Conservation (phyloP, 495 filamentous ascomycete species). For the Peziza echinospora region DNA sequence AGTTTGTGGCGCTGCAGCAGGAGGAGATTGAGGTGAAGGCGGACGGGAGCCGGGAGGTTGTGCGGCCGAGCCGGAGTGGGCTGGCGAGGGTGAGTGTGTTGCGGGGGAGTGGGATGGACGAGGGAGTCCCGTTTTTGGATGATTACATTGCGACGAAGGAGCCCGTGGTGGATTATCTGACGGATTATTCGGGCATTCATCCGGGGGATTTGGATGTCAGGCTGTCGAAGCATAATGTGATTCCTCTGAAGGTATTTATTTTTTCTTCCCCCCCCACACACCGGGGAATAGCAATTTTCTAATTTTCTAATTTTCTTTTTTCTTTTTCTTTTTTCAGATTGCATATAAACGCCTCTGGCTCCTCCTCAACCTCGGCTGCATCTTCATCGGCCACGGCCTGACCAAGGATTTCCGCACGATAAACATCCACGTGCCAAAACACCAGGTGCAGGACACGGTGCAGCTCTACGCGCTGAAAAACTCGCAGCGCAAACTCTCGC, state of each 20-base stretch:
- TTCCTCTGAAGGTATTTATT: slow-evolving; percentile 48
- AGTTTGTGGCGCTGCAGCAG: slow-evolving; percentile 78
- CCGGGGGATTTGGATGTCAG: slow-evolving; percentile 58
- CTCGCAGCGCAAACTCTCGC: slow-evolving; percentile 45
- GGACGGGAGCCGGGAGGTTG: slow-evolving; percentile 66
- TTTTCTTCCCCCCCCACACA: too few species aligned
- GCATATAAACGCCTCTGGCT: slow-evolving; percentile 98
- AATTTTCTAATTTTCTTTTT: too few species aligned
- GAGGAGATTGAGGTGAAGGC: slow-evolving; percentile 85
- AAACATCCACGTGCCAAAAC: slow-evolving; percentile 85
- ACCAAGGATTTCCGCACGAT: slow-evolving; percentile 90
- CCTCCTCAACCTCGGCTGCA: slow-evolving; percentile 76
- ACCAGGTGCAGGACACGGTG: slow-evolving; percentile 82
- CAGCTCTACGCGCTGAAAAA: slow-evolving; percentile 58
- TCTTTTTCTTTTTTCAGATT: too few species aligned
- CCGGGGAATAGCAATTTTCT: too few species aligned
- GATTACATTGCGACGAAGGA: slow-evolving; percentile 87
- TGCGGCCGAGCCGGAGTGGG: slow-evolving; percentile 62
- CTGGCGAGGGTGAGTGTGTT: slow-evolving; percentile 77
- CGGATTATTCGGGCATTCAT: slow-evolving; percentile 74
- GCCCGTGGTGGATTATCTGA: slow-evolving; percentile 87
- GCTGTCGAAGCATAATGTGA: slow-evolving; percentile 53
- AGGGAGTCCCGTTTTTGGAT: slow-evolving; percentile 79
- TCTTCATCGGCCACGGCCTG: slow-evolving; percentile 84
- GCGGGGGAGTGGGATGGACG: slow-evolving; percentile 47